Evolutionary conservation across 495 filamentous ascomycete species (phyloP), one percentile per base, ranked within the genome.

Genomic region (Aspergillus leporis): DNA sequence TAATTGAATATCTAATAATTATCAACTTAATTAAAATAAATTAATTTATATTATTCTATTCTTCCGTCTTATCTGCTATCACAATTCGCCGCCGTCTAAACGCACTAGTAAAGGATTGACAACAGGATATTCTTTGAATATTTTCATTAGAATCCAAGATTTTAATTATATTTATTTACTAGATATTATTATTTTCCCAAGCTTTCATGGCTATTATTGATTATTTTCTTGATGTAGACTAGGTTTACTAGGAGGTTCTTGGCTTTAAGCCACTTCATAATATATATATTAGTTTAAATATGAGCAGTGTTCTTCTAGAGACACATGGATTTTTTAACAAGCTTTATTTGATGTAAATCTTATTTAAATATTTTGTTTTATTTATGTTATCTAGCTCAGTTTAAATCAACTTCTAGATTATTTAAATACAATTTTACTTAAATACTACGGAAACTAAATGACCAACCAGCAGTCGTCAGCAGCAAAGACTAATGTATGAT

Each of bases 401-500:
- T 32, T 65, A 1, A 61, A 61, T 12, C n/a, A 61, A 28, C 59
- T 65, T 51, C 47, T 66, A 62, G 21, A 32, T n/a, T 7, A 14
- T 51, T 18, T 60, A 5, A 55, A 55, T 30, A 13, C 25, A 50
- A 18, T 40, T 32, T 22, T 19, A 31, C 6, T 31, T 55, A 41
- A 58, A 52, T 21, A n/a, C 25, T 4, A 25, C 25, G 3, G n/a
- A 36, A 36, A 36, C 18, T 31, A 21, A 36, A 36, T 52, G 12
- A 36, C 28, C 5, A 13, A 52, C 0, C 7, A 36, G 6, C 13
- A 36, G 16, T 49, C 19, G 3, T 25, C 5, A 28, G 1, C 3
- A 21, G 49, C 49, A 2, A 1, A 51, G 22, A 16, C 23, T 13
- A 51, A 51, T 30, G 12, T 22, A 28, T 22, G 30, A 18, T 10